Evolutionary conservation across 495 filamentous ascomycete species (phyloP).

Genomic region (Penicillium flavigenum): DNA sequence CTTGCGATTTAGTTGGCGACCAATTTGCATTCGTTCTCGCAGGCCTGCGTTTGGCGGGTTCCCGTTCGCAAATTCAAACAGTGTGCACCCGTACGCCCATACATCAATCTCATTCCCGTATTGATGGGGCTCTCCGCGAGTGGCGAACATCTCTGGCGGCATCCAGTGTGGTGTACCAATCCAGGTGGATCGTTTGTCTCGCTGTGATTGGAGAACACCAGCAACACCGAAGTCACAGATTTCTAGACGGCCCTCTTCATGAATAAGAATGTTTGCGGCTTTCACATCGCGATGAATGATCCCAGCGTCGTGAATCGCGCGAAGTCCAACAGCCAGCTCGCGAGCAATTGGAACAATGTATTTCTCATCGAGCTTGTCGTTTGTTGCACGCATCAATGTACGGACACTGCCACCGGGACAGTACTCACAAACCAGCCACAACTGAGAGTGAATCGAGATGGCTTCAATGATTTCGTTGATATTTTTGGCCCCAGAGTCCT

Average conservation of each 20-base stretch:
- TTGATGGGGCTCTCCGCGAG: constrained; percentile 40
- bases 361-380: constrained; percentile 74
- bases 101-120: constrained; percentile 79
- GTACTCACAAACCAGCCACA: constrained; percentile 97
- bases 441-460: constrained; percentile 76
- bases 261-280: constrained; percentile 86
- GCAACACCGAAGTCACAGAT: constrained; percentile 97
- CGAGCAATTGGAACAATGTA: constrained; percentile 88
- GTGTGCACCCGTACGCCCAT: constrained; percentile 91
- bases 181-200: constrained; percentile 87
- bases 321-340: constrained; percentile 80
- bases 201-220: constrained; percentile 76
- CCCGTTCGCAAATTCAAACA: constrained; percentile 90
- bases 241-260: constrained; percentile 81
- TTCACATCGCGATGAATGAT: constrained; percentile 98
- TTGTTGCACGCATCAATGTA: constrained; percentile 70
- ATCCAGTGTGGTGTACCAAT: constrained; percentile 97
- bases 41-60: constrained; percentile 65
- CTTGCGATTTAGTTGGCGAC: constrained; percentile 59
- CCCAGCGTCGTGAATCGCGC: constrained; percentile 83
- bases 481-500: constrained; percentile 80
- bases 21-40: constrained; percentile 55
- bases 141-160: constrained; percentile 79
- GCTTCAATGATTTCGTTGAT: constrained; percentile 89
- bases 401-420: constrained; percentile 94